These are phyloP conservation scores for Wickerhamiella cacticola DNA, from an alignment of 805 yeast species.

Conservation along the genomic window DNA sequence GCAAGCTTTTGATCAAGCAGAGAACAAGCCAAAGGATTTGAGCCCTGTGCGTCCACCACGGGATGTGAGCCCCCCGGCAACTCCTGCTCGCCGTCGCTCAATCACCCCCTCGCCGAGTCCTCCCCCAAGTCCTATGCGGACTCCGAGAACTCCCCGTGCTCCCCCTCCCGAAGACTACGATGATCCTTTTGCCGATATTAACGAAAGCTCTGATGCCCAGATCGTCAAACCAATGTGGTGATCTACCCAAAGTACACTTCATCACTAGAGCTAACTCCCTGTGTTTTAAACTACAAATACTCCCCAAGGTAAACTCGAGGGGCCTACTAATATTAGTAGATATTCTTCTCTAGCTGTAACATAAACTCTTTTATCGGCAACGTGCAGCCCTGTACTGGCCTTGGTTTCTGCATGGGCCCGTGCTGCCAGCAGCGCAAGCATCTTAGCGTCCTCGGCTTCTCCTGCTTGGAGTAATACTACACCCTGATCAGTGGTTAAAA, in stretches of 20 bases:
- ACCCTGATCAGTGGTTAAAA: not conserved
- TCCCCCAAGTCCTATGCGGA: constrained; percentile 15
- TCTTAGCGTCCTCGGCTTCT: not conserved
- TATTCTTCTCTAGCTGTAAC: not conserved
- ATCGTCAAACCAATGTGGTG: constrained; percentile 23
- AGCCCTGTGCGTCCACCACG: constrained; percentile 20
- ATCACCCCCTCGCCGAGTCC: not conserved
- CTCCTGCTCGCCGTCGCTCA: not conserved
- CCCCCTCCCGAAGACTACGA: constrained; percentile 19
- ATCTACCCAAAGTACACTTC: not conserved
- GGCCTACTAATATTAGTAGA: constrained; percentile 3
- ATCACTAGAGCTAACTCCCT: too few species aligned
- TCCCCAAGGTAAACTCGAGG: constrained; percentile 9
- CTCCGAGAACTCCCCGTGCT: constrained; percentile 11
- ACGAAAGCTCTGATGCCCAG: constrained; percentile 26
- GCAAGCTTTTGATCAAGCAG: constrained; percentile 47
- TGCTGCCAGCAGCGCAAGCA: constrained; percentile 5
- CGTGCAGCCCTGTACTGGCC: not conserved
- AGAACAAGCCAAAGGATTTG: constrained; percentile 13
- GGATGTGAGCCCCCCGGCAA: constrained; percentile 14
- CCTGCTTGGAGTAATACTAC: not conserved
- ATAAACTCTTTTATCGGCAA: constrained; percentile 1
- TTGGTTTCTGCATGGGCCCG: not conserved
- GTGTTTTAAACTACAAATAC: not conserved
- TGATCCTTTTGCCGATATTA: constrained; percentile 45